Percentiles rank a stretch among this genome's conserved stretches.
Conservation (phyloP, 768 basidiomycete genomes). For the Psilocybe cyanescens region DNA sequence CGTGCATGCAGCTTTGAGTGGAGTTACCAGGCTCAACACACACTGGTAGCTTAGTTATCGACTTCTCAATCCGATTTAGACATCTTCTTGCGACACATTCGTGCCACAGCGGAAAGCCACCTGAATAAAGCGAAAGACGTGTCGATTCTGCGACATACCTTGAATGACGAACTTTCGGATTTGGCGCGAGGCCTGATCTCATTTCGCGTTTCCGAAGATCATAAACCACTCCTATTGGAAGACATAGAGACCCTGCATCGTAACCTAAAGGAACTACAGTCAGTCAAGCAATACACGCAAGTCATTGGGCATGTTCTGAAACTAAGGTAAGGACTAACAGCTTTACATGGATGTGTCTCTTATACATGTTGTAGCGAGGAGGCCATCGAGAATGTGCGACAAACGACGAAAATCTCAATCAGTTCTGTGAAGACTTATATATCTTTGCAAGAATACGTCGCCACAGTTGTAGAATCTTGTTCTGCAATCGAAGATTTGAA, state of each 20-base stretch:
- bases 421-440: slow-evolving; percentile 60
- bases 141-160: slow-evolving; percentile 73
- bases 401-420: slow-evolving; percentile 40
- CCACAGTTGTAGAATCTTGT: slow-evolving; percentile 48
- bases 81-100: slow-evolving; percentile 50
- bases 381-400: slow-evolving; percentile 56
- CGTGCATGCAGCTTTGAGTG: slow-evolving; percentile 26
- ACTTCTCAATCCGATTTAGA: slow-evolving; percentile 54
- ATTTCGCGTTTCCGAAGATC: slow-evolving; percentile 48
- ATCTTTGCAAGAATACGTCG: slow-evolving; percentile 63
- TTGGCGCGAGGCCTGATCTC: slow-evolving; percentile 70
- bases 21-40: slow-evolving; percentile 34
- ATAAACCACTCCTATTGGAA: slow-evolving; percentile 72
- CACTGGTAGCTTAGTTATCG: slow-evolving; percentile 58
- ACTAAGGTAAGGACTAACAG: slow-evolving; percentile 60
- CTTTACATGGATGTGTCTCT: not conserved
- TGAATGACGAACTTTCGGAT: slow-evolving; percentile 77
- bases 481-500: slow-evolving; percentile 45
- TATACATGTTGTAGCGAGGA: slow-evolving; percentile 48
- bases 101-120: slow-evolving; percentile 47
- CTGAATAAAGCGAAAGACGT: slow-evolving; percentile 72
- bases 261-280: slow-evolving; percentile 75
- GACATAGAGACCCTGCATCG: slow-evolving; percentile 82
- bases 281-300: slow-evolving; percentile 75
- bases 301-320: slow-evolving; percentile 71